A percentile compares a stretch with the other conserved stretches of the same genome.
phyloP scores from a whole-genome alignment of 176 grass and related monocot genomes.

The Zoysia pacifica region DNA sequence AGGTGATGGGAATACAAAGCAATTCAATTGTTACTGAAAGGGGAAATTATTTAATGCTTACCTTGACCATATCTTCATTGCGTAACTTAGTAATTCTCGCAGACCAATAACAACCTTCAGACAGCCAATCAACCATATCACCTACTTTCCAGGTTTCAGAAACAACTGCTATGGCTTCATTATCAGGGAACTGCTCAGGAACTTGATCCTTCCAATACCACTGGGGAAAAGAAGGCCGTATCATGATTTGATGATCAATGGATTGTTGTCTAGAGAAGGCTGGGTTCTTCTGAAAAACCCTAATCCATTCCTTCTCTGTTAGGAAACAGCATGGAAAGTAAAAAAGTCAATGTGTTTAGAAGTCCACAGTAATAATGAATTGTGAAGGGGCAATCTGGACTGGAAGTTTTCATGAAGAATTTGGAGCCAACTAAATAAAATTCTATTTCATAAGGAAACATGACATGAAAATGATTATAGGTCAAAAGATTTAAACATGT shows the following conservation, averaged over 20 bases:
- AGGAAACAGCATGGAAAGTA: conserved; percentile 7
- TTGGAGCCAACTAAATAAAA: background rate
- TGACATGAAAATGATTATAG: background rate
- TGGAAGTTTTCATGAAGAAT: too few relatives aligned
- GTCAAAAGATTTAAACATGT: background rate
- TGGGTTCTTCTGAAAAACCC: conserved; percentile 45
- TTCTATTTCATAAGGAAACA: too few relatives aligned
- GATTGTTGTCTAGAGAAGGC: conserved; percentile 7
- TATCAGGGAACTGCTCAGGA: conserved; percentile 28
- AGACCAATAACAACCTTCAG: conserved; percentile 54
- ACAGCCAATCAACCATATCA: conserved; percentile 63
- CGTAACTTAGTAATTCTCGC: conserved; percentile 49
- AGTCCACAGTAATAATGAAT: conserved; percentile 15
- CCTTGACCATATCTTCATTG: conserved; percentile 36
- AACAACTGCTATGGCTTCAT: conserved; percentile 40
- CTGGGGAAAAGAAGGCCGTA: conserved; percentile 67
- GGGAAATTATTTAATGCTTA: conserved; percentile 35
- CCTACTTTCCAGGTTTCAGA: conserved; percentile 59
- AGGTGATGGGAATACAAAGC: background rate
- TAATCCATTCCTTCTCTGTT: conserved; percentile 51
- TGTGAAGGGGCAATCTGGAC: background rate
- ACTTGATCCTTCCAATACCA: conserved; percentile 42
- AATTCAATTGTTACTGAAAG: conserved; percentile 26
- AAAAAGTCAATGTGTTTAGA: conserved; percentile 20
- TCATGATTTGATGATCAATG: conserved; percentile 44